A percentile compares a stretch with the other conserved stretches of the same genome.
These are phyloP conservation scores for Mucuna pruriens DNA, from an alignment of 306 rosid genomes.

Conservation along the genomic window DNA sequence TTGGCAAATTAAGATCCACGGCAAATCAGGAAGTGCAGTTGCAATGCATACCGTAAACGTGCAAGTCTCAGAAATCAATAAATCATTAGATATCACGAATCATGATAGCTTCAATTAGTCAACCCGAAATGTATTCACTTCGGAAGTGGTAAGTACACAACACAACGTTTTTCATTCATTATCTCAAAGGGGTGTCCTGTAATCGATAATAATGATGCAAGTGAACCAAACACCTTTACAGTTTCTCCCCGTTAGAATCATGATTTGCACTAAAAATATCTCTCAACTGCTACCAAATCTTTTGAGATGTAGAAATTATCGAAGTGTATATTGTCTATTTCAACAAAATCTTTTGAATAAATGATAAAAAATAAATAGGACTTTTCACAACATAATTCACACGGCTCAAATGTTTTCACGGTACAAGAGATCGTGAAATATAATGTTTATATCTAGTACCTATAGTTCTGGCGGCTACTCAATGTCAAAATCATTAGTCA, in stretches of 20 bases:
- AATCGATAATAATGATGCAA: constrained; percentile 11
- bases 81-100: background rate
- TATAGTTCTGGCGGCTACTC: constrained; percentile 16
- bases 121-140: constrained; percentile 1
- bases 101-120: constrained; percentile 17
- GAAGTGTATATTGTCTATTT: too few species aligned
- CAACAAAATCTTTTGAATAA: too few species aligned
- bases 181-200: constrained; percentile 1
- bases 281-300: too few species aligned
- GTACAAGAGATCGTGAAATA: background rate
- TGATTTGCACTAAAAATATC: too few species aligned
- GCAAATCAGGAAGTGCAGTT: background rate
- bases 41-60: background rate
- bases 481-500: constrained; percentile 6
- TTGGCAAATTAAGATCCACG: background rate
- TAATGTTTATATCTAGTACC: background rate
- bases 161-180: constrained; percentile 3
- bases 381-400: too few species aligned
- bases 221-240: background rate
- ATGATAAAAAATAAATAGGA: too few species aligned
- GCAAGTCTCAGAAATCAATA: background rate
- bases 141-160: constrained; percentile 11
- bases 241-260: background rate
- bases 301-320: too few species aligned
- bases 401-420: background rate